Percentiles rank a stretch among this genome's conserved stretches.
These are phyloP conservation scores for Paspalum vaginatum DNA, from an alignment of 176 grass and related monocot genomes.

Conservation along the genomic window DNA sequence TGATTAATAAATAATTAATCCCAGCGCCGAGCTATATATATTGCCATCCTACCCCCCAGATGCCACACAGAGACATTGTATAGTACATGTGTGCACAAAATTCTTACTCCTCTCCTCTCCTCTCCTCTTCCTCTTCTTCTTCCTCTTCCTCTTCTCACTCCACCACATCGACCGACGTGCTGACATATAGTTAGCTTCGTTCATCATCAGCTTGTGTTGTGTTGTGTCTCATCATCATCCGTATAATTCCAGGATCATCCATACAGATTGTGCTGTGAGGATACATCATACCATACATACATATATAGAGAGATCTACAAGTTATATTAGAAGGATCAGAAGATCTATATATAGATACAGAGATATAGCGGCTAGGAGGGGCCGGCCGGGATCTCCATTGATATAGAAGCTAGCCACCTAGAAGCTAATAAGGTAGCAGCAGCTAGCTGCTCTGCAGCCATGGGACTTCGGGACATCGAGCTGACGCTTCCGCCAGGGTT, in stretches of 20 bases:
- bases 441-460: background rate
- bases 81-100: background rate
- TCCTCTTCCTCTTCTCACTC: background rate
- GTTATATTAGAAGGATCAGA: too few species aligned
- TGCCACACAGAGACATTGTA: slow-evolving; percentile 7
- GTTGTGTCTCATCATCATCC: too few species aligned
- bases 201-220: too few species aligned
- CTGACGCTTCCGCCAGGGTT: slow-evolving; percentile 73
- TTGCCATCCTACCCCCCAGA: slow-evolving; percentile 28
- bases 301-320: too few species aligned
- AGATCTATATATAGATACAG: too few species aligned
- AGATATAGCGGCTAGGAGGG: too few species aligned
- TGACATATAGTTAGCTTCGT: background rate
- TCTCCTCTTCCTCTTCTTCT: too few species aligned
- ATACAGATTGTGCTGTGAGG: too few species aligned
- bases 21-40: slow-evolving; percentile 51
- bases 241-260: too few species aligned
- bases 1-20: slow-evolving; percentile 24
- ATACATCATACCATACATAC: too few species aligned
- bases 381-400: background rate
- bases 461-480: slow-evolving; percentile 76
- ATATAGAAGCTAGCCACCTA: background rate
- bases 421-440: background rate
- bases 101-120: background rate
- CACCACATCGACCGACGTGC: background rate